Base-by-base conservation (phyloP, 2,329 filamentous ascomycete genomes). In the Bipolaris victoriae region DNA sequence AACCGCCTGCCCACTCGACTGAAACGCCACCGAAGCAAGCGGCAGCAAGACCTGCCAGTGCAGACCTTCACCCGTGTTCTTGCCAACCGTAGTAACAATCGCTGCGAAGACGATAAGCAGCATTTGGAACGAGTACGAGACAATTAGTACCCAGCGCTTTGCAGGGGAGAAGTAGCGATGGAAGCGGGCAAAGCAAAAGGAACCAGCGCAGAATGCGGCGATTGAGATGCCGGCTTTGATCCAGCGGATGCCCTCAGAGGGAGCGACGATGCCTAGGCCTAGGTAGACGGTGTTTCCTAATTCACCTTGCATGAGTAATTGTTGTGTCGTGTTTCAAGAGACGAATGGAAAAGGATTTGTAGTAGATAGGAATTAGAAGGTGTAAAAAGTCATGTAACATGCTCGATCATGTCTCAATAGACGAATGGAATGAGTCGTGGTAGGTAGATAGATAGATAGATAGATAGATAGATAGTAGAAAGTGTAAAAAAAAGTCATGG, bases 1-100 rank as follows among this genome's bases (percentile, higher is more conserved):
- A n/a, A 92, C 87, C 1, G 90, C 90, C 72, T 94, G 90, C 0
- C 90, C 91, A 52, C 88, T 89, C 62, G 86, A 88, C 78, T 94
- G 90, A 67, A 94, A 91, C 1, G 89, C 88, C 5, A 92, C 82
- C 7, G 91, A 78, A 0, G 84, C 86, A 43, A 93, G 82, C 0
- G 90, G 89, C 0, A 89, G 77, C 9, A 90, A 79, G 3, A 89
- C 85, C 54, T 74, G 70, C 74, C 74, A 73, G 55, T 83, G 75
- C 47, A 85, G 75, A 20, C 66, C 69, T 18, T 76, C 72, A 2
- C 76, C 73, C 2, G 77, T 69, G 39, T 69, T 61, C 6, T 77
- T 66, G 16, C 76, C 74, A 31, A 80, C 35, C 37, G 78, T 73
- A 57, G 82, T 78, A 65, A 84, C 76, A 54, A 78, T 40, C n/a